phyloP scores from a whole-genome alignment of 352 stramenopile species.

The Elongisporangium senticosum region DNA sequence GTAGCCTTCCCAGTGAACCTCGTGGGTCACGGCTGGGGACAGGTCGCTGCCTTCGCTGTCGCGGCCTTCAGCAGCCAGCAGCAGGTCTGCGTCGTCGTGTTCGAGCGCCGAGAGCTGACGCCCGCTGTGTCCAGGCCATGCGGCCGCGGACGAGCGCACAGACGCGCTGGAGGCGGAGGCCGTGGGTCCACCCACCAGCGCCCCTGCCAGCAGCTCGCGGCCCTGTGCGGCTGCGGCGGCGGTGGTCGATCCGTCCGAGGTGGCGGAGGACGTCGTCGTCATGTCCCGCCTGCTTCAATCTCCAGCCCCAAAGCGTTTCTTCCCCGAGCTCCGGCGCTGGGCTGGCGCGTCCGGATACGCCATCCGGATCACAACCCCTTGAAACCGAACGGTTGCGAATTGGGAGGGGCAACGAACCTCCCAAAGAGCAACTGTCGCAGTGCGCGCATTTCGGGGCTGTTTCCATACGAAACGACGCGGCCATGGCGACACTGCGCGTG shows the following conservation, averaged over 20 bases:
- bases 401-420: neutral
- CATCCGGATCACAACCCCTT: neutral
- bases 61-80: conserved; percentile 24
- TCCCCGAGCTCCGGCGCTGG: neutral
- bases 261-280: neutral
- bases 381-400: neutral
- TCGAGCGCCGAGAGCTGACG: conserved; percentile 3
- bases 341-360: neutral
- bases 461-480: conserved; percentile 1
- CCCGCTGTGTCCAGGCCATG: conserved; percentile 4
- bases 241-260: conserved; percentile 6
- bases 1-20: conserved; percentile 87
- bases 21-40: conserved; percentile 39
- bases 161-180: neutral
- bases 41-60: conserved; percentile 23
- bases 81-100: conserved; percentile 19
- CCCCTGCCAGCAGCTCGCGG: conserved; percentile 37
- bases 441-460: neutral
- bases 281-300: neutral
- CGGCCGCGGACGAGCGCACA: conserved; percentile 1
- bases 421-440: neutral
- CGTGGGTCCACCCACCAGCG: conserved; percentile 12
- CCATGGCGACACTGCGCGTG: conserved; percentile 10
- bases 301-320: neutral
- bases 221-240: conserved; percentile 28